These are phyloP conservation scores for Diaporthe destruens DNA, from an alignment of 2,329 filamentous ascomycete species.

Conservation along the genomic window DNA sequence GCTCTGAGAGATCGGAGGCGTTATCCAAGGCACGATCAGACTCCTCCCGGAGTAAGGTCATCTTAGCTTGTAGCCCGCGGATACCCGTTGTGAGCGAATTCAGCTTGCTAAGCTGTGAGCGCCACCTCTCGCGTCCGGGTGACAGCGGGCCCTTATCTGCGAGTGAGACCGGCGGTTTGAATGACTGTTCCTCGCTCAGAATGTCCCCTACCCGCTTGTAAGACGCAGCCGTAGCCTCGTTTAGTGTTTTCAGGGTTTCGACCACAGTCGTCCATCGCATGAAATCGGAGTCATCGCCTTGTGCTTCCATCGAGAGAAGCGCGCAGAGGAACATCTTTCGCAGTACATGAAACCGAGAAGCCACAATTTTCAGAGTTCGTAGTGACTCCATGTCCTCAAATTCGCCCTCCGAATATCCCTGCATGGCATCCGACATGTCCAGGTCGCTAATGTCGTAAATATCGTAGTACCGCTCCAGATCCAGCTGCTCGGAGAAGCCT, in stretches of 20 bases:
- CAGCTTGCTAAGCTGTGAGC: constrained; percentile 88
- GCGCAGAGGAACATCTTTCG: constrained; percentile 90
- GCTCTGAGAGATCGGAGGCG: constrained; percentile 77
- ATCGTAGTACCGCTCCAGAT: constrained; percentile 93
- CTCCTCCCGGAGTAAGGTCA: constrained; percentile 91
- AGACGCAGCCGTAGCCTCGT: constrained; percentile 70
- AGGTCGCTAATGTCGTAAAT: constrained; percentile 84
- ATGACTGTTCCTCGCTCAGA: constrained; percentile 81
- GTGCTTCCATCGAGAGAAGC: constrained; percentile 87
- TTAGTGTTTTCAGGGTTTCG: constrained; percentile 78
- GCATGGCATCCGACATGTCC: constrained; percentile 78
- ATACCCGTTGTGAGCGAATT: constrained; percentile 91
- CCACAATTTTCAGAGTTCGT: constrained; percentile 83
- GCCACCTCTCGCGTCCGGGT: constrained; percentile 84
- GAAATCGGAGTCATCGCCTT: constrained; percentile 82
- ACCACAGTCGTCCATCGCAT: constrained; percentile 82
- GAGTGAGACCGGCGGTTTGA: constrained; percentile 62
- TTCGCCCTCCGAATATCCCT: constrained; percentile 72
- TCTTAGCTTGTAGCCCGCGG: constrained; percentile 91
- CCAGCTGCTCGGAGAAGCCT: constrained; percentile 80
- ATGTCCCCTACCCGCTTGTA: constrained; percentile 76
- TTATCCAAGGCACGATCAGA: constrained; percentile 84
- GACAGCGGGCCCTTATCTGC: constrained; percentile 73
- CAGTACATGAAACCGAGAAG: constrained; percentile 82
- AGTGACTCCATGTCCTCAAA: constrained; percentile 83